Conservation (phyloP, 1,284 basidiomycete genomes). For the Coniophora puteana region DNA sequence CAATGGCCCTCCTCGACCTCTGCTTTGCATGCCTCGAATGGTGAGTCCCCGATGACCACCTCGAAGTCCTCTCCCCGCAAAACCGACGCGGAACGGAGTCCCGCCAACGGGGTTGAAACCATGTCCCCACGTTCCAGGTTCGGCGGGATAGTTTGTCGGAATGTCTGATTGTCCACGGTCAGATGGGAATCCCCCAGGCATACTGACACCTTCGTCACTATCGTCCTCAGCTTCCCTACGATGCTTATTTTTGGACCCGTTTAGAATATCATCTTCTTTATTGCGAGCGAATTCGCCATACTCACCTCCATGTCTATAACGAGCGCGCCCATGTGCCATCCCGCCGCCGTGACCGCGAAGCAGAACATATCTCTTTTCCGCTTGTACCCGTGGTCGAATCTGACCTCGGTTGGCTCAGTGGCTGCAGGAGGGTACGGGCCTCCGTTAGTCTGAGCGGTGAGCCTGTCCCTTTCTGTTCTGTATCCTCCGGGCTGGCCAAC, state of each 20-base stretch:
- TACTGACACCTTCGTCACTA: conserved; percentile 13
- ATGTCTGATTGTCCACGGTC: conserved; percentile 12
- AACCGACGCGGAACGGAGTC: conserved; percentile 25
- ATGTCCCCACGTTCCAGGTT: conserved; percentile 9
- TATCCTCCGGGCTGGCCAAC: conserved; percentile 63
- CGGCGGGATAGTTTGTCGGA: background rate
- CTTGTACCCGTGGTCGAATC: conserved; percentile 57
- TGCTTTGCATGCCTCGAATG: too few species aligned
- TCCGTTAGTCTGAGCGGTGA: conserved; percentile 27
- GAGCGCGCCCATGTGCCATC: conserved; percentile 87
- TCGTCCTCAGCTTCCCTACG: conserved; percentile 3
- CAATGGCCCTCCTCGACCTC: conserved; percentile 12
- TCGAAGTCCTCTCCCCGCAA: conserved; percentile 24
- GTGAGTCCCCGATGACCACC: conserved; percentile 10
- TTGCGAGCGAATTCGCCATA: conserved; percentile 3
- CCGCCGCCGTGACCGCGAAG: conserved; percentile 73
- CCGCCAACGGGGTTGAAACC: conserved; percentile 8
- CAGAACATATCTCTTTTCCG: conserved; percentile 61
- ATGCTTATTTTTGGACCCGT: too few species aligned
- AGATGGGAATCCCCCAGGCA: conserved; percentile 23
- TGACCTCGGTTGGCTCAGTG: conserved; percentile 61
- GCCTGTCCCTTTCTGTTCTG: conserved; percentile 32
- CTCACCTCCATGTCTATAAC: conserved; percentile 74
- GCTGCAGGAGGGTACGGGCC: conserved; percentile 42
- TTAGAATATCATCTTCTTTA: background rate